A percentile compares a stretch with the other conserved stretches of the same genome.
Evolutionary conservation across 1,139 yeast species (phyloP).

Genomic region (Debaryomyces robertsiae): DNA sequence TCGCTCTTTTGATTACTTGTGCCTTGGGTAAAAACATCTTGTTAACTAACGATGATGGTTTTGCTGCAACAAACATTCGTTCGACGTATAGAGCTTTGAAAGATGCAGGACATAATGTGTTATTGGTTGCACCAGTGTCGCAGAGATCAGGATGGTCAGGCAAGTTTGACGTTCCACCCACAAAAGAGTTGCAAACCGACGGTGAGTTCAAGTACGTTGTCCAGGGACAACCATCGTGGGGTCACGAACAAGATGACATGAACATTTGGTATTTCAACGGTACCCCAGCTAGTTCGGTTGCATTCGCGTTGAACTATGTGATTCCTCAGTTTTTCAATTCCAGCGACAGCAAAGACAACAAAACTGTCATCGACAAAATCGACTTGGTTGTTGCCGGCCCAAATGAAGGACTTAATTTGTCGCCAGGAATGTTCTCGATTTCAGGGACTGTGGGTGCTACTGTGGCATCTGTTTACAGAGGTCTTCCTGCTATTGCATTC

Average conservation of each 20-base stretch:
- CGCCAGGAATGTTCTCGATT: constrained; percentile 42
- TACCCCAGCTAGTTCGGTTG: constrained; percentile 48
- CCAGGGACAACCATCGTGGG: constrained; percentile 51
- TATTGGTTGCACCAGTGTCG: constrained; percentile 57
- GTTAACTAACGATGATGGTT: constrained; percentile 62
- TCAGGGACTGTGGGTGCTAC: constrained; percentile 53
- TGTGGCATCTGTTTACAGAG: constrained; percentile 45
- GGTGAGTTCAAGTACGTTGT: constrained; percentile 47
- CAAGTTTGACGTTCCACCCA: constrained; percentile 48
- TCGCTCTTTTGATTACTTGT: constrained; percentile 17
- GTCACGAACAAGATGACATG: constrained; percentile 44
- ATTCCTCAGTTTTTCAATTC: constrained; percentile 42
- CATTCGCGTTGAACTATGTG: constrained; percentile 46
- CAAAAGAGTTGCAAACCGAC: constrained; percentile 40
- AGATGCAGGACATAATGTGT: constrained; percentile 57
- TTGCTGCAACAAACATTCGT: constrained; percentile 61
- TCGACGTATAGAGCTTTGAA: constrained; percentile 58
- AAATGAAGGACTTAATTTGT: constrained; percentile 48
- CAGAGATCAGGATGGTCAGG: constrained; percentile 66
- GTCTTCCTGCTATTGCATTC: constrained; percentile 46
- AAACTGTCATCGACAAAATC: constrained; percentile 16
- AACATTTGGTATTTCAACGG: constrained; percentile 54
- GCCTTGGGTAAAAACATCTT: constrained; percentile 48
- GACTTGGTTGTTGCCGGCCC: constrained; percentile 53
- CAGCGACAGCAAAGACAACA: constrained; percentile 15